Evolutionary conservation across 2,329 filamentous ascomycete genomes (phyloP).

Genomic region (Alternaria sp.): DNA sequence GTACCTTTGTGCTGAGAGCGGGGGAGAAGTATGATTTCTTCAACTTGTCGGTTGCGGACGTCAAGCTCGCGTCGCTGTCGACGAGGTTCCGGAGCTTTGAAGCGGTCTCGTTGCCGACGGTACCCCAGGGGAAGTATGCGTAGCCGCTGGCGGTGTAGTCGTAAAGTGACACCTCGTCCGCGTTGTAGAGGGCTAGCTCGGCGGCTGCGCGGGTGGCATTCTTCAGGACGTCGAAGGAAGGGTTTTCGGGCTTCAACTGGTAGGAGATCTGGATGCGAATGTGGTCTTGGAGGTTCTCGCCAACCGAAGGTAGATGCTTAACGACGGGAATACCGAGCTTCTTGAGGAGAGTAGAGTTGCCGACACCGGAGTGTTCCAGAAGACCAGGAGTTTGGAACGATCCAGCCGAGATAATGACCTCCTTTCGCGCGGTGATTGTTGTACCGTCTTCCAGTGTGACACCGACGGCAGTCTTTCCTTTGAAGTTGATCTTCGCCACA

Average conservation of each 20-base stretch:
- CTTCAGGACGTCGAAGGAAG: constrained; percentile 30
- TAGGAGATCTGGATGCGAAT: constrained; percentile 36
- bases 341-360: constrained; percentile 21
- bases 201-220: constrained; percentile 46
- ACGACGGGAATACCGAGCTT: constrained; percentile 27
- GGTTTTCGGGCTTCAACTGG: constrained; percentile 30
- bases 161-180: constrained; percentile 44
- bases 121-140: constrained; percentile 53
- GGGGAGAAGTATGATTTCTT: constrained; percentile 47
- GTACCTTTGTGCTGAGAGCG: constrained; percentile 36
- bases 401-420: constrained; percentile 38
- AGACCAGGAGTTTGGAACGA: constrained; percentile 34
- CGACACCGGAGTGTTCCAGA: constrained; percentile 37
- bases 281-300: constrained; percentile 45
- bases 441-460: constrained; percentile 42
- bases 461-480: constrained; percentile 35
- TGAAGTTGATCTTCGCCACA: constrained; percentile 51
- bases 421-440: constrained; percentile 35
- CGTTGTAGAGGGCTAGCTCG: constrained; percentile 49
- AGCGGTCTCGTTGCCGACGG: constrained; percentile 43
- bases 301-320: constrained; percentile 28
- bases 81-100: constrained; percentile 45
- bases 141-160: constrained; percentile 52
- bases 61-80: constrained; percentile 20
- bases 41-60: constrained; percentile 21